These are phyloP conservation scores for Allomyces javanicus DNA, from an alignment of 192 early-diverging fungal species.

Conservation along the genomic window DNA sequence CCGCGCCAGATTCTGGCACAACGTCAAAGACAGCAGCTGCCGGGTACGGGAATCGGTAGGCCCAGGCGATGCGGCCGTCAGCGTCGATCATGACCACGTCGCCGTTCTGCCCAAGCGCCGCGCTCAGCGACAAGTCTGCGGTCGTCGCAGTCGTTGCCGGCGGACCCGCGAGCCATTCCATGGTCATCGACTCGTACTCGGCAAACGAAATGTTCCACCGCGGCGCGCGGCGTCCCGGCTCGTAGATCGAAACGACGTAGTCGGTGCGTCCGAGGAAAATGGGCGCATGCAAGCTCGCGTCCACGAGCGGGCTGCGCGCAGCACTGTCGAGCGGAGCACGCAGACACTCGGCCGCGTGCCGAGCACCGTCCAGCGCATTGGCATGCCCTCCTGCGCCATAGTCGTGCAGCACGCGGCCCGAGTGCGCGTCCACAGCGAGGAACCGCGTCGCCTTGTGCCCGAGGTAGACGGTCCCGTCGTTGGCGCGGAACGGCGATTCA, in stretches of 20 bases:
- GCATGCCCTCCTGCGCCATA: conserved; percentile 27
- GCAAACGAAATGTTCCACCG: conserved; percentile 6
- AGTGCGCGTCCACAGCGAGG: conserved; percentile 44
- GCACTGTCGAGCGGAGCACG: no score
- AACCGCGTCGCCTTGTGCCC: conserved; percentile 45
- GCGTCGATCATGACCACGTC: conserved; percentile 7
- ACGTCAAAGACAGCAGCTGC: conserved; percentile 36
- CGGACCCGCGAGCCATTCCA: conserved; percentile 4
- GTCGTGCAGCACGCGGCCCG: conserved; percentile 34
- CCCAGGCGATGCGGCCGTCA: conserved; percentile 27
- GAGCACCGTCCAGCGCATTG: conserved; percentile 4
- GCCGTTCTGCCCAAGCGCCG: conserved; percentile 6
- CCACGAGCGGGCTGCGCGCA: conserved; percentile 11
- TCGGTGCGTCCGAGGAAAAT: conserved; percentile 2
- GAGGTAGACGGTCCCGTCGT: conserved; percentile 37
- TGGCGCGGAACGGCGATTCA: conserved; percentile 27
- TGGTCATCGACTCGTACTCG: background rate
- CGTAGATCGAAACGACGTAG: conserved; percentile 2
- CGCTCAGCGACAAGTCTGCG: conserved; percentile 19
- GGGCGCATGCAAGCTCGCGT: conserved; percentile 14
- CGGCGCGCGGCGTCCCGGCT: conserved; percentile 12
- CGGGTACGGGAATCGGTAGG: conserved; percentile 25
- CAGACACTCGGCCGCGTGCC: no score
- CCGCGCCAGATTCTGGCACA: conserved; percentile 15
- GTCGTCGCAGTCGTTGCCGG: conserved; percentile 9